Percentiles rank a stretch among this genome's conserved stretches.
phyloP scores from a whole-genome alignment of 2,329 filamentous ascomycete species.

The Epichloe coenophiala region DNA sequence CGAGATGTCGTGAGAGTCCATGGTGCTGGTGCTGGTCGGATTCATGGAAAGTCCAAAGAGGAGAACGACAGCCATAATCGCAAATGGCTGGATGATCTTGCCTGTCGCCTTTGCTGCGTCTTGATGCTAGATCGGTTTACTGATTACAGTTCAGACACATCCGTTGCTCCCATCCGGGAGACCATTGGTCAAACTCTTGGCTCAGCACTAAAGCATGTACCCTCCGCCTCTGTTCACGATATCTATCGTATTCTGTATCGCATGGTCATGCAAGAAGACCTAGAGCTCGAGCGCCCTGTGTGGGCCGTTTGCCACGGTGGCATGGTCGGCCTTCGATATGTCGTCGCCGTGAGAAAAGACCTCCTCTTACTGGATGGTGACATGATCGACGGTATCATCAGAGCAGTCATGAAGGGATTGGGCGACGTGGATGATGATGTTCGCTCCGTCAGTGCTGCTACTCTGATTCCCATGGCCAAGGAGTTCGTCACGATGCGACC shows the following conservation, averaged over 20 bases:
- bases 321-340: slow-evolving; percentile 91
- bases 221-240: slow-evolving; percentile 62
- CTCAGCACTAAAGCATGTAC: slow-evolving; percentile 73
- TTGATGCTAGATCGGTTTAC: slow-evolving; percentile 96
- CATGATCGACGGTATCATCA: slow-evolving; percentile 85
- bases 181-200: slow-evolving; percentile 90
- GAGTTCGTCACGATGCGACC: slow-evolving; percentile 85
- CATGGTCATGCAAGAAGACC: slow-evolving; percentile 82
- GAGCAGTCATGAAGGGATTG: slow-evolving; percentile 87
- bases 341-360: slow-evolving; percentile 90
- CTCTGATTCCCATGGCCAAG: slow-evolving; percentile 86
- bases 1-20: slow-evolving; percentile 88
- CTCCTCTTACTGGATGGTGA: slow-evolving; percentile 69
- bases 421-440: slow-evolving; percentile 90
- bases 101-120: slow-evolving; percentile 88
- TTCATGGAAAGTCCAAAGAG: slow-evolving; percentile 50
- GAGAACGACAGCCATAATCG: slow-evolving; percentile 74
- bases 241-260: slow-evolving; percentile 76
- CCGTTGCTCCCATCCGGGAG: slow-evolving; percentile 89
- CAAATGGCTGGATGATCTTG: slow-evolving; percentile 83
- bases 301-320: slow-evolving; percentile 97
- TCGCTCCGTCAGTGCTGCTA: slow-evolving; percentile 92
- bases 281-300: slow-evolving; percentile 57
- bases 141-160: slow-evolving; percentile 94
- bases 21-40: slow-evolving; percentile 71